Conservation (phyloP, 805 yeast species). For the Nakazawaea pomicola region DNA sequence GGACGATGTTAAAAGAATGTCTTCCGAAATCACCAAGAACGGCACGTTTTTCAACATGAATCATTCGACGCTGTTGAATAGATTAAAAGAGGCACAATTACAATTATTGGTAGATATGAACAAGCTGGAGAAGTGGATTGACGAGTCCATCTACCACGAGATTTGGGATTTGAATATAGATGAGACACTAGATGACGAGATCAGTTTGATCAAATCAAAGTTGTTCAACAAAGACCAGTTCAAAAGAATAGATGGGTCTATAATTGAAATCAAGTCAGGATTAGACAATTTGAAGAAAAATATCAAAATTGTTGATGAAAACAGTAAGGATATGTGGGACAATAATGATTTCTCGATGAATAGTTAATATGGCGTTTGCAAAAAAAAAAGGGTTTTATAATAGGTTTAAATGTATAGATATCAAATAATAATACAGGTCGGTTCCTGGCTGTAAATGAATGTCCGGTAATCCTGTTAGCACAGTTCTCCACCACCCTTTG, state of each 20-base stretch:
- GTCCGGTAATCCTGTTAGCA: too few species aligned
- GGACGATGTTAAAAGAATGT: conserved; percentile 68
- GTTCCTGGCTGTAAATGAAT: too few species aligned
- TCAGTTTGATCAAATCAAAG: conserved; percentile 17
- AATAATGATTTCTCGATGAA: conserved; percentile 13
- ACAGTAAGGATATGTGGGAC: conserved; percentile 39
- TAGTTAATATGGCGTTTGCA: background rate
- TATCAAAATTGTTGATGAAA: conserved; percentile 42
- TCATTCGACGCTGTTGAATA: conserved; percentile 46
- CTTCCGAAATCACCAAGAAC: conserved; percentile 36
- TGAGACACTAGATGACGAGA: conserved; percentile 5
- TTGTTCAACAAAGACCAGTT: conserved; percentile 48
- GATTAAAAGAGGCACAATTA: conserved; percentile 53
- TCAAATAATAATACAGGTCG: too few species aligned
- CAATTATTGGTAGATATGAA: conserved; percentile 38
- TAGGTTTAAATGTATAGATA: too few species aligned
- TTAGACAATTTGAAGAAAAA: conserved; percentile 48
- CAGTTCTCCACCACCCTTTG: too few species aligned
- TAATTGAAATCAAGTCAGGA: conserved; percentile 41
- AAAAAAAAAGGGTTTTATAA: too few species aligned
- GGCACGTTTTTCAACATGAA: conserved; percentile 47
- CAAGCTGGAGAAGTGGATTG: conserved; percentile 19
- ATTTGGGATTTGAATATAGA: conserved; percentile 22
- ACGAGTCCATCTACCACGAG: conserved; percentile 24
- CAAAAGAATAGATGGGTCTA: conserved; percentile 42